phyloP scores from a whole-genome alignment of 1,284 basidiomycete species.

The Pterulicium gracile region DNA sequence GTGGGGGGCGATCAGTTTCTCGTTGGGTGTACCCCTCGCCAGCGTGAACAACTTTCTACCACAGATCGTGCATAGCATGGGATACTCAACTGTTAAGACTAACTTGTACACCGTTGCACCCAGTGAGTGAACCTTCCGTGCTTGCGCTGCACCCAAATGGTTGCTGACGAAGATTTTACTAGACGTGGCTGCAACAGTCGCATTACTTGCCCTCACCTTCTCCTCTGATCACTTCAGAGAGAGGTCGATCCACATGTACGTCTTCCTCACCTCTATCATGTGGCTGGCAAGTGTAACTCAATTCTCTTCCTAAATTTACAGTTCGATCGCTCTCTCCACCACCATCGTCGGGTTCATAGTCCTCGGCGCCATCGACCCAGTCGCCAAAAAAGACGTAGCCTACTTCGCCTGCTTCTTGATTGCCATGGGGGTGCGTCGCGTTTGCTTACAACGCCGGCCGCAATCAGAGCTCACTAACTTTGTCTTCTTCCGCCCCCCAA shows the following conservation, averaged over 20 bases:
- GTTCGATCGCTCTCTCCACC: conserved; percentile 29
- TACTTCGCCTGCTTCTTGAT: conserved; percentile 42
- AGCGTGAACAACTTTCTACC: conserved; percentile 42
- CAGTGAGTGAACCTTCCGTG: conserved; percentile 24
- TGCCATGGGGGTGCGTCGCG: conserved; percentile 27
- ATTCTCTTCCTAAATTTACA: conserved; percentile 7
- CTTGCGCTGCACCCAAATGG: conserved; percentile 16
- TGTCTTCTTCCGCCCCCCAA: no score
- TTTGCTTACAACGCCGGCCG: no score
- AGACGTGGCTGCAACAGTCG: conserved; percentile 20
- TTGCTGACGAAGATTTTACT: background rate
- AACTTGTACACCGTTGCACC: conserved; percentile 44
- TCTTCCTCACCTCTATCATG: background rate
- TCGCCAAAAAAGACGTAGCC: conserved; percentile 26
- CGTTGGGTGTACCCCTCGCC: conserved; percentile 35
- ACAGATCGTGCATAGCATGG: conserved; percentile 37
- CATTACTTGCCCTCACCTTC: conserved; percentile 35
- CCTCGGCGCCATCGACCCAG: conserved; percentile 32
- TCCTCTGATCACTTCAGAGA: conserved; percentile 42
- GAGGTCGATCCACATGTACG: conserved; percentile 31
- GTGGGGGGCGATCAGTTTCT: conserved; percentile 30
- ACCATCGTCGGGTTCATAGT: conserved; percentile 40
- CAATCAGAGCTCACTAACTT: background rate
- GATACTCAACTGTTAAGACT: conserved; percentile 37
- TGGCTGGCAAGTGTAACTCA: background rate